Base-by-base conservation (phyloP, 441 rosid species). In the Gossypium davidsonii region DNA sequence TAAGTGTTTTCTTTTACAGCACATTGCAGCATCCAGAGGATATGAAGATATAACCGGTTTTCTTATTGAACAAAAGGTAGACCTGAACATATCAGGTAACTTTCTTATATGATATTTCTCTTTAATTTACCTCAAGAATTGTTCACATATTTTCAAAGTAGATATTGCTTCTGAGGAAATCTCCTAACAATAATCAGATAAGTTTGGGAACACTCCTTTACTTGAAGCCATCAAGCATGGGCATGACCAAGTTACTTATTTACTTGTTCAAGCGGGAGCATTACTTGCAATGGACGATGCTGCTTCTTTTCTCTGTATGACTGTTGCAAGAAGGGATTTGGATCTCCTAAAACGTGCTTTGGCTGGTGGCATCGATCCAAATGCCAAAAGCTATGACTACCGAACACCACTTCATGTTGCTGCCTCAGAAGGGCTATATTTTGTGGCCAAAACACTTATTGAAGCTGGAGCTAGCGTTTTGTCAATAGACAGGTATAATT, bases 381-480 rank as follows among this genome's bases (percentile, higher is more conserved):
- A 85, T 70, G 82, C 93, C 26, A 90, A 80, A 78, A 87, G 84
- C 75, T 91, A 86, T 77, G 96, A 93, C 76, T 78, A 78, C 60
- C 81, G 94, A 76, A 86, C 98, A 18, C 87, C 97, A 71, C 91
- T 91, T 77, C 96, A 90, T 52, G 62, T 91, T 6, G 98, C 97
- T 79, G 88, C 91, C 25, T 86, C 98, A 11, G 92, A 89, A 81
- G 96, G 96, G n/a, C 72, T 83, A 6, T 79, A 80, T 75, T 60
- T 82, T 31, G 79, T 83, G 67, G 92, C 91, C 62, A 81, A 74
- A 67, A 78, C 84, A 72, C 90, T 93, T 60, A 18, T 91, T 15
- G 85, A 88, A 75, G 83, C 87, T 34, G 91, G 93, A 69, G 95
- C 90, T 39, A 83, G 84, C 75, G 90, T 91, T 74, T 79, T 89